phyloP scores from a whole-genome alignment of 2,329 filamentous ascomycete species.

The Botrytis galanthina region DNA sequence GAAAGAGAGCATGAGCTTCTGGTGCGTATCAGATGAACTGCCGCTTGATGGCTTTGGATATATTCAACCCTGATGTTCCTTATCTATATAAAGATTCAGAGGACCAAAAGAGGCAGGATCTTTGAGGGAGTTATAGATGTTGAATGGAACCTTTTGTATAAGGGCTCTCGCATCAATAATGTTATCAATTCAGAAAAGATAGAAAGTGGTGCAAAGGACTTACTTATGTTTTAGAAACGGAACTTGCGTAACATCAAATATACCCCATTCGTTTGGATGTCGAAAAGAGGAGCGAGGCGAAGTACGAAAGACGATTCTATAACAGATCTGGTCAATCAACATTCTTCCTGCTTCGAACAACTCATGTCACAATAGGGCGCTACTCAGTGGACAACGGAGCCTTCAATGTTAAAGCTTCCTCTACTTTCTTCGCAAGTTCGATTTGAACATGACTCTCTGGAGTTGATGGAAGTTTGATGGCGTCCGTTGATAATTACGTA shows the following conservation, averaged over 20 bases:
- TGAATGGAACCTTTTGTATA: fast-evolving
- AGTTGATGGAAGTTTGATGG: not conserved
- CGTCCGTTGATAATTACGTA: not conserved
- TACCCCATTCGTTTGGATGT: not conserved
- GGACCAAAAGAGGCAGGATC: fast-evolving
- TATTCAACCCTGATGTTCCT: not conserved
- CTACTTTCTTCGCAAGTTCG: not conserved
- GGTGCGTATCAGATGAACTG: not conserved
- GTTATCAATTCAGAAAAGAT: not conserved
- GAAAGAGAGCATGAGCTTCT: not conserved
- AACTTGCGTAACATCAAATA: not conserved
- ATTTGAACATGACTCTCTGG: fast-evolving
- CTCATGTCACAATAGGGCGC: not conserved
- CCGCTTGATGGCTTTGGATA: not conserved
- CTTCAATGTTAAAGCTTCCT: not conserved
- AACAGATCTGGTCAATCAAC: not conserved
- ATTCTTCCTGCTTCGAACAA: not conserved
- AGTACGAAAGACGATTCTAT: not conserved
- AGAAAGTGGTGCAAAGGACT: not conserved
- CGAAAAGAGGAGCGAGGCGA: not conserved
- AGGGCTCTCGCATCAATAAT: not conserved
- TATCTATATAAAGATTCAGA: not conserved
- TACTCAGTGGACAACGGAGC: not conserved
- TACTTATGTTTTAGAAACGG: not conserved
- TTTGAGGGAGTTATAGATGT: not conserved